Evolutionary conservation across 176 grass and related monocot species (phyloP), one percentile per base, ranked within the genome.

Genomic region (Oryza australiensis): DNA sequence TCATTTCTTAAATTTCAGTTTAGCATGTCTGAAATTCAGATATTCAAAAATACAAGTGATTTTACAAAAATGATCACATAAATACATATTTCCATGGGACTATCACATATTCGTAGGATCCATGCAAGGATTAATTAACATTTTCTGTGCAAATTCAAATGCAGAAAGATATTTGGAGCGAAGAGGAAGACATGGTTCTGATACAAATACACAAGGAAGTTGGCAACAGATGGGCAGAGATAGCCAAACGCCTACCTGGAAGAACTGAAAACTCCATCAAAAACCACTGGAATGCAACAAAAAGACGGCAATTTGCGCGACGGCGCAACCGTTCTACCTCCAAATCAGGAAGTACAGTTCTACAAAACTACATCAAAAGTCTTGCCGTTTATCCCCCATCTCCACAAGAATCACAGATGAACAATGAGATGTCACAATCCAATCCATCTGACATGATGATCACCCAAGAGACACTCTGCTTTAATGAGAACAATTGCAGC

Each of bases 221-320:
- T 2, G 96, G 96, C 65, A 99, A 99, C 91, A 94, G 81, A 85
- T 99, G 96, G 93, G 91, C 91, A 26, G 93, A 99, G 89, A 99
- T 99, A 60, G 85, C 96, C 3, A 99, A 99, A 66, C 73, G 80
- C 34, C 85, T 99, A 59, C 92, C 91, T 2, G 96, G 96, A 18
- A 88, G 96, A 65, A 99, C 96, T 9, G 93, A 99, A 28, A 99
- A 99, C 77, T 95, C 96, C 15, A 89, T 99, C 48, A 99, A 99
- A 64, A 99, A 99, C 26, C 96, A 95, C 5, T 95, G 96, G 96
- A 99, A 99, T 62, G 93, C 96, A 60, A 99, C 96, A 10, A 99
- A 95, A 51, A 79, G 96, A 16, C 80, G 91, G 77, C 93, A 94
- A 20, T 91, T 99, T 51, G 85, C 89, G n/a, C 65, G 81, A 7